These are phyloP conservation scores for Crucihimalaya himalaica DNA, from an alignment of 345 rosid genomes.

Conservation along the genomic window DNA sequence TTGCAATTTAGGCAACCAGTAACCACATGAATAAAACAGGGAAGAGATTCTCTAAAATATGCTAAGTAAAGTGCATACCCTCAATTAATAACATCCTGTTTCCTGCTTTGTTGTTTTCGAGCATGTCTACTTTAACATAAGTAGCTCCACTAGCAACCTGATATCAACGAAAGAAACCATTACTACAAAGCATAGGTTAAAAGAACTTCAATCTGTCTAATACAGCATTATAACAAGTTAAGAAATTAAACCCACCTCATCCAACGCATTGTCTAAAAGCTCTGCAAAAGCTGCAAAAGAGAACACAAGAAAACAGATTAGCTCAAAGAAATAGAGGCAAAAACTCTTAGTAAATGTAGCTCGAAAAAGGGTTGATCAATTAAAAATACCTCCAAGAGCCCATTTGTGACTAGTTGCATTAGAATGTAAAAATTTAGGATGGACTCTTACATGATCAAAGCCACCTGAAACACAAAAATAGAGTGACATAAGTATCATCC, in stretches of 20 bases:
- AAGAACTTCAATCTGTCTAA: neutral
- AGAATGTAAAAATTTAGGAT: constrained; percentile 94
- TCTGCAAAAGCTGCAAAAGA: constrained; percentile 82
- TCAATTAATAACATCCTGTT: constrained; percentile 73
- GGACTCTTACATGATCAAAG: constrained; percentile 89
- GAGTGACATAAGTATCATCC: neutral
- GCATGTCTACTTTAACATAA: constrained; percentile 71
- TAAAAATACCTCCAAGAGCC: constrained; percentile 88
- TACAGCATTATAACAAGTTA: neutral
- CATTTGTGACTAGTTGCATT: constrained; percentile 99
- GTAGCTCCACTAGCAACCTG: constrained; percentile 86
- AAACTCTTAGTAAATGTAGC: neutral
- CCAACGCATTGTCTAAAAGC: constrained; percentile 86
- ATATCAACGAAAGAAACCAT: constrained; percentile 8
- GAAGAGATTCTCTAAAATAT: neutral
- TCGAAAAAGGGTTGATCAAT: neutral
- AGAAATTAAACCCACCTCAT: constrained; percentile 58
- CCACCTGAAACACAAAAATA: constrained; percentile 51
- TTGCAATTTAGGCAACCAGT: neutral
- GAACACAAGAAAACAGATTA: neutral
- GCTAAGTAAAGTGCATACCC: constrained; percentile 48
- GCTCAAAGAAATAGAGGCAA: neutral
- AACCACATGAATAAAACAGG: constrained; percentile 3
- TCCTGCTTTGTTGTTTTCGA: constrained; percentile 62
- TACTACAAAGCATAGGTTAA: constrained; percentile 16